A percentile compares a stretch with the other conserved stretches of the same genome.
Conservation (phyloP, 2,329 filamentous ascomycete genomes). For the Alternaria metachromatica region DNA sequence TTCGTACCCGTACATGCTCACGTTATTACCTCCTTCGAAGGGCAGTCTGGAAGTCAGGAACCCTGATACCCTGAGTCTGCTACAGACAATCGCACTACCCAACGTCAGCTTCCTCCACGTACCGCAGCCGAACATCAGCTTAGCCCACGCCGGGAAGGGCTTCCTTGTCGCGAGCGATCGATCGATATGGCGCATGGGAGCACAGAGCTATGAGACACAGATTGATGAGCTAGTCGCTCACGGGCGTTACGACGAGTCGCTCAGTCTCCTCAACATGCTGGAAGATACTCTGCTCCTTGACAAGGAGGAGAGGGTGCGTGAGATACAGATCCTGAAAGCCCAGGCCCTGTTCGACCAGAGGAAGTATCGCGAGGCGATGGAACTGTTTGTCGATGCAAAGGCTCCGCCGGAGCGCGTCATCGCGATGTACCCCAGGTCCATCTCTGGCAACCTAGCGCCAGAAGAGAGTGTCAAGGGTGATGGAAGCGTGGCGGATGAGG, state of each 20-base stretch:
- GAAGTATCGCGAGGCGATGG: constrained; percentile 84
- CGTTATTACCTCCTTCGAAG: constrained; percentile 81
- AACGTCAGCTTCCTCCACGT: constrained; percentile 88
- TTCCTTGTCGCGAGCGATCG: constrained; percentile 93
- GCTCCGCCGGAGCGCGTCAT: constrained; percentile 90
- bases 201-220: constrained; percentile 88
- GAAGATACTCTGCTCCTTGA: constrained; percentile 88
- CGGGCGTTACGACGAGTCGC: constrained; percentile 84
- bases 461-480: constrained; percentile 60
- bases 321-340: constrained; percentile 91
- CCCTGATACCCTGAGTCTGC: constrained; percentile 84
- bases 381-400: constrained; percentile 88
- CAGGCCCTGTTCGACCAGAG: constrained; percentile 81
- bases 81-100: constrained; percentile 84
- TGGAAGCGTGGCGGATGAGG: constrained; percentile 45
- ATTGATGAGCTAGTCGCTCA: constrained; percentile 79
- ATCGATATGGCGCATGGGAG: constrained; percentile 94
- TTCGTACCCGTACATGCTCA: constrained; percentile 93
- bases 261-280: constrained; percentile 86
- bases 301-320: constrained; percentile 79
- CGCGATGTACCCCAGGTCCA: constrained; percentile 78
- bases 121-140: constrained; percentile 86
- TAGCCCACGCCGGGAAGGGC: constrained; percentile 95
- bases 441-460: constrained; percentile 80
- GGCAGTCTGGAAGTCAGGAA: constrained; percentile 90